phyloP scores from a whole-genome alignment of 306 rosid species.

The Oemleria cerasiformis region DNA sequence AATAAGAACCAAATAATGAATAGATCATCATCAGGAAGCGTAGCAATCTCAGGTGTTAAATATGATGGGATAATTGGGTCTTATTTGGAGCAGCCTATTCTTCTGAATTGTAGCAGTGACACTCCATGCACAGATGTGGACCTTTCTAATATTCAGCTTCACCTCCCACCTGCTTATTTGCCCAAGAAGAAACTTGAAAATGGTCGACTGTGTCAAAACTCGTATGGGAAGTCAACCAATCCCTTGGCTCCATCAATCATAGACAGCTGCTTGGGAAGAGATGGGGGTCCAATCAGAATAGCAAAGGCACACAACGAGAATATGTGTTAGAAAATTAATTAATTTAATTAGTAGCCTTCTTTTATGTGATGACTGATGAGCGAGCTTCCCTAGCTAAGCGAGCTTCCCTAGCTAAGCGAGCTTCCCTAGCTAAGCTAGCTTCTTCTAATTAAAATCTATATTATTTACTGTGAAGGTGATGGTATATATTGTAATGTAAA shows the following conservation, averaged over 20 bases:
- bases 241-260: conserved; percentile 65
- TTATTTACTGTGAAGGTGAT: conserved; percentile 53
- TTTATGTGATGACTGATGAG: too few relatives aligned
- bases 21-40: too few relatives aligned
- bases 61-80: conserved; percentile 60
- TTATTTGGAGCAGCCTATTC: conserved; percentile 58
- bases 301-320: conserved; percentile 55
- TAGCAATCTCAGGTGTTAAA: conserved; percentile 57
- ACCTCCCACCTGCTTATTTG: conserved; percentile 46
- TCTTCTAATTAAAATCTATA: too few relatives aligned
- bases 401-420: too few relatives aligned
- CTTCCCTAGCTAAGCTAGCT: too few relatives aligned
- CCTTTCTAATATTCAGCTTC: conserved; percentile 61
- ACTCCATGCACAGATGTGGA: conserved; percentile 78
- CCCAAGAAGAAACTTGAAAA: too few relatives aligned
- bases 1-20: conserved; percentile 65
- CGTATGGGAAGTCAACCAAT: conserved; percentile 72
- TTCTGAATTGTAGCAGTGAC: conserved; percentile 72
- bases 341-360: neutral
- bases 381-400: conserved; percentile 80
- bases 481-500: conserved; percentile 25
- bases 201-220: conserved; percentile 69
- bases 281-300: conserved; percentile 46
- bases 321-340: conserved; percentile 29
- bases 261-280: conserved; percentile 72